Evolutionary conservation across 2,329 filamentous ascomycete genomes (phyloP), one percentile per base, ranked within the genome.

Genomic region (Nectriaceae sp.): DNA sequence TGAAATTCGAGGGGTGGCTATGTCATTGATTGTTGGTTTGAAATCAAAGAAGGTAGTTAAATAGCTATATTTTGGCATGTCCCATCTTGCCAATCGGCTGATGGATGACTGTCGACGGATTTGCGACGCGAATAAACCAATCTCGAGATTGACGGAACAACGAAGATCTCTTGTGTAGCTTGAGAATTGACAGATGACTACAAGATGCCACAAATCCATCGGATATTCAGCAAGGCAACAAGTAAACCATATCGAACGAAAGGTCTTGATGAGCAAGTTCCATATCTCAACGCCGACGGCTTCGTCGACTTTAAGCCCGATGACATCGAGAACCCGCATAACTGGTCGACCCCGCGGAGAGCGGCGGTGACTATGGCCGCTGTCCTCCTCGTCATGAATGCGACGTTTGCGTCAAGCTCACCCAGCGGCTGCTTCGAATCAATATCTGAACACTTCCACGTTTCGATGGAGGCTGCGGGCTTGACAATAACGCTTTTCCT

Each of bases 401-500:
- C 77, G 3, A 81, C 77, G 0, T 80, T 82, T 52, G 77, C 78
- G 3, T 67, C 66, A 13, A 66, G 60, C 35, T 50, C 63, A 20
- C 60, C 67, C 26, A 62, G 68, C 33, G 68, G 67, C 3, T 69
- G 70, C 43, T 56, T 71, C 20, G 47, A 47, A 22, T 65, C 53
- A 45, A 61, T 69, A 3, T 46, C 60, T 6, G 16, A 59, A 21
- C 46, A 63, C 13, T 79, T 83, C 44, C 54, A 65, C 15, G 70
- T 83, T 2, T 80, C 77, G 0, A 53, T 47, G 5, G 73, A 75
- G 49, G 76, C 69, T 3, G 75, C 75, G 0, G 72, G 71, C 2
- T 67, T 83, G 8, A 76, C 77, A 2, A 76, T 80, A 37, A 79
- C 78, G 0, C 60, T 82, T 10, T 83, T 82, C 55, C 67, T 83